Evolutionary conservation across 2,329 filamentous ascomycete species (phyloP).

Genomic region (Aspergillus spinulosporus): DNA sequence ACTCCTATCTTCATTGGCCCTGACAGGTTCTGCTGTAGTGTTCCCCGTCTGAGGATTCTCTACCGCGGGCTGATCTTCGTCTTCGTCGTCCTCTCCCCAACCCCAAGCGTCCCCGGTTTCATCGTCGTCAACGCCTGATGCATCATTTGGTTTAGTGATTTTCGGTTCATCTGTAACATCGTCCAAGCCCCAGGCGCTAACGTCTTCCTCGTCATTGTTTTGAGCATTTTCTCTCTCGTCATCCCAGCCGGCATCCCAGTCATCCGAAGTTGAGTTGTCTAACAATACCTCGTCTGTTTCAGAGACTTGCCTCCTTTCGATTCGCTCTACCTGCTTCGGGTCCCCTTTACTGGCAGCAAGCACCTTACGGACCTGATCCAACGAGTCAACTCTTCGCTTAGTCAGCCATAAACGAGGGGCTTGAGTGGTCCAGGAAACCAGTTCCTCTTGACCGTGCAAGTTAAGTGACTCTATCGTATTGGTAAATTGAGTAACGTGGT

Average conservation of each 20-base stretch:
- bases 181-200: slow-evolving; percentile 55
- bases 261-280: slow-evolving; percentile 54
- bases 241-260: slow-evolving; percentile 81
- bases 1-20: slow-evolving; percentile 20
- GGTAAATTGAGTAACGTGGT: slow-evolving; percentile 65
- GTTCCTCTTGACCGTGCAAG: slow-evolving; percentile 63
- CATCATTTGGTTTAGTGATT: slow-evolving; percentile 20
- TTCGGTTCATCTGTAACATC: slow-evolving; percentile 32
- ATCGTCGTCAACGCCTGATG: slow-evolving; percentile 29
- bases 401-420: slow-evolving; percentile 82
- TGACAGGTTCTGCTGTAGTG: slow-evolving; percentile 22
- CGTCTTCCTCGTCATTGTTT: slow-evolving; percentile 39
- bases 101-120: slow-evolving; percentile 71
- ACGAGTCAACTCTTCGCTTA: slow-evolving; percentile 75
- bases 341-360: slow-evolving; percentile 67
- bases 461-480: slow-evolving; percentile 60
- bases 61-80: slow-evolving; percentile 30
- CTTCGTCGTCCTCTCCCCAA: slow-evolving; percentile 70
- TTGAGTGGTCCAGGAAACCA: slow-evolving; percentile 77
- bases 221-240: slow-evolving; percentile 59
- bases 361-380: slow-evolving; percentile 71
- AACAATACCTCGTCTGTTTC: slow-evolving; percentile 66
- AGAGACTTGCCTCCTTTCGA: slow-evolving; percentile 79
- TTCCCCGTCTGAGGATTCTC: slow-evolving; percentile 21
- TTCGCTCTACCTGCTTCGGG: slow-evolving; percentile 71